Conservation (phyloP, 805 yeast genomes). For the Lipomyces yamadae region DNA sequence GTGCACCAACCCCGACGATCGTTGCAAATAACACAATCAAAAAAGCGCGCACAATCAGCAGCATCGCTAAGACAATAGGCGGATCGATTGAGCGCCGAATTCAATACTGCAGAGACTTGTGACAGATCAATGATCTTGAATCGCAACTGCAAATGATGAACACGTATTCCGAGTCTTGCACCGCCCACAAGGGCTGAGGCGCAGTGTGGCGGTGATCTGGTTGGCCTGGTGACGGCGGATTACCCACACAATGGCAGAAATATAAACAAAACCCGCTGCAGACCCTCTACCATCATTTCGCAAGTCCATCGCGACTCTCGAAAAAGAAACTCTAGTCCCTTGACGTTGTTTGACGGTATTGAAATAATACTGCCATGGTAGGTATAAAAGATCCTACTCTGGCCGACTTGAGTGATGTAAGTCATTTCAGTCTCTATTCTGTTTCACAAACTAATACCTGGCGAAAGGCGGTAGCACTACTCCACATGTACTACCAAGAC, state of each 20-base stretch:
- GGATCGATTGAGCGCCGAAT: background rate
- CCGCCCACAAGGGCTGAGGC: too few species aligned
- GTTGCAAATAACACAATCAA: constrained; percentile 2
- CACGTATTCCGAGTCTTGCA: background rate
- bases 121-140: background rate
- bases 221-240: constrained; percentile 13
- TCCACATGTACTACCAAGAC: constrained; percentile 11
- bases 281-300: background rate
- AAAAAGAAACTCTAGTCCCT: background rate
- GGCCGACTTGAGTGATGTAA: constrained; percentile 14
- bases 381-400: constrained; percentile 8
- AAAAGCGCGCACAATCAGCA: background rate
- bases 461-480: constrained; percentile 1
- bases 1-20: constrained; percentile 7
- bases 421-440: background rate
- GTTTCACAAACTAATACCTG: background rate
- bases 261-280: constrained; percentile 2
- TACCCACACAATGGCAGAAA: constrained; percentile 6
- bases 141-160: background rate
- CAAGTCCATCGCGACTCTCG: background rate
- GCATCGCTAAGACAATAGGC: background rate
- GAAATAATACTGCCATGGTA: background rate
- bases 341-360: background rate
- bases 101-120: too few species aligned
- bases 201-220: background rate